Evolutionary conservation across 1,139 yeast genomes (phyloP).

Genomic region (Protomyces macrosporus): DNA sequence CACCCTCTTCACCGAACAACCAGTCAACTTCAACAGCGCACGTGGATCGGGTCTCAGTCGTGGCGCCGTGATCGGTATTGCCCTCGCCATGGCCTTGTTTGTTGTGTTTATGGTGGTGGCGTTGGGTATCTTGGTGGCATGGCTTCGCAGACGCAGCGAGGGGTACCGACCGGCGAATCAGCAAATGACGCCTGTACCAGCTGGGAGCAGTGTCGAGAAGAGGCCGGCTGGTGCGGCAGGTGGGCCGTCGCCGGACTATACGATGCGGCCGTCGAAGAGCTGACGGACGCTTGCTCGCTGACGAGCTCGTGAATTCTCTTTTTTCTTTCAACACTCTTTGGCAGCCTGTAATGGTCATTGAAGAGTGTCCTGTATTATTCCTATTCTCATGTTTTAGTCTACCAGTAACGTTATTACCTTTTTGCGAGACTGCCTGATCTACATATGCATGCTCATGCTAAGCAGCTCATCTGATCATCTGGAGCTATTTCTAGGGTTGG

Average conservation of each 20-base stretch:
- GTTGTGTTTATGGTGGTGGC: slow-evolving; percentile 65
- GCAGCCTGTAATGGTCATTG: no score
- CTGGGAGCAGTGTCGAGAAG: neutral
- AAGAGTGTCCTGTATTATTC: no score
- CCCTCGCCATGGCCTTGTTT: slow-evolving; percentile 82
- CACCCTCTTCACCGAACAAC: slow-evolving; percentile 33
- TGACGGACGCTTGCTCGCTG: neutral
- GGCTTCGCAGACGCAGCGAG: slow-evolving; percentile 47
- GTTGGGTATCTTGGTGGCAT: slow-evolving; percentile 54
- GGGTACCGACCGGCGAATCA: slow-evolving; percentile 36
- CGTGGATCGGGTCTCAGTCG: slow-evolving; percentile 37
- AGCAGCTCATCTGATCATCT: no score
- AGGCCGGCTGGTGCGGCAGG: neutral
- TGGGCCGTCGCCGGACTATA: neutral
- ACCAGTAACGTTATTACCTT: no score
- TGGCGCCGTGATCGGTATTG: slow-evolving; percentile 83
- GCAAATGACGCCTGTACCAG: neutral
- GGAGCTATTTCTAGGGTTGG: no score
- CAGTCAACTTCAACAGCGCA: slow-evolving; percentile 28
- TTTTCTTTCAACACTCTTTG: no score
- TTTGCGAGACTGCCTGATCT: no score
- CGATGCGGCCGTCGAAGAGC: neutral
- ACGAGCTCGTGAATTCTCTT: no score
- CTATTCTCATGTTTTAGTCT: no score
- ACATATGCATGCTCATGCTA: no score